phyloP scores from a whole-genome alignment of 2,329 filamentous ascomycete genomes.

The Colletotrichum tabaci region DNA sequence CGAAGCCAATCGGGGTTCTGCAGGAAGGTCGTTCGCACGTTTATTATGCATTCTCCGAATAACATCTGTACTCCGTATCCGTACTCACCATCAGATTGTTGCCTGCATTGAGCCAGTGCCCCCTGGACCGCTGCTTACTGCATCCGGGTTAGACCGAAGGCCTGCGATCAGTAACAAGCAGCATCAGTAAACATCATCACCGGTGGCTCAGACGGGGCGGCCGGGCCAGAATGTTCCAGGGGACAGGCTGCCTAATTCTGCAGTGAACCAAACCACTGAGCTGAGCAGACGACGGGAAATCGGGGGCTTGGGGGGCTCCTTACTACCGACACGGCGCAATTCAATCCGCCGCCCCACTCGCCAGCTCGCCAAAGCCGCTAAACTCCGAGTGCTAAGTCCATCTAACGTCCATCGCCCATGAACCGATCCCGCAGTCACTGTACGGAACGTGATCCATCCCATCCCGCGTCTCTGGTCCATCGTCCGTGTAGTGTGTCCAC shows the following conservation, averaged over 20 bases:
- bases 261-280: background rate
- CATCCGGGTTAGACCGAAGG: background rate
- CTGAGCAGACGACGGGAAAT: background rate
- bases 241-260: too few relatives aligned
- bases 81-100: constrained; percentile 3
- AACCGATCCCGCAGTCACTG: constrained; percentile 13
- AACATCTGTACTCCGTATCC: background rate
- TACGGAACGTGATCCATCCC: background rate
- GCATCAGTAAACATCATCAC: background rate
- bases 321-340: constrained; percentile 36
- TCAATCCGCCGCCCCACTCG: constrained; percentile 24
- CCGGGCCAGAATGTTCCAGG: too few relatives aligned
- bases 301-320: constrained; percentile 21
- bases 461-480: constrained; percentile 1
- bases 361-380: constrained; percentile 33
- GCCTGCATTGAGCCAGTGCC: constrained; percentile 9
- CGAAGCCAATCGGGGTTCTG: background rate
- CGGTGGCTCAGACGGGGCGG: too few relatives aligned
- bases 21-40: background rate
- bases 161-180: background rate
- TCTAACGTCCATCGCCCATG: background rate
- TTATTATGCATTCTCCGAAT: background rate
- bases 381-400: constrained; percentile 42
- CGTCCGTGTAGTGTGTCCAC: too few relatives aligned
- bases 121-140: constrained; percentile 12